Evolutionary conservation across 805 yeast species (phyloP).

Genomic region (Starmerella apis): DNA sequence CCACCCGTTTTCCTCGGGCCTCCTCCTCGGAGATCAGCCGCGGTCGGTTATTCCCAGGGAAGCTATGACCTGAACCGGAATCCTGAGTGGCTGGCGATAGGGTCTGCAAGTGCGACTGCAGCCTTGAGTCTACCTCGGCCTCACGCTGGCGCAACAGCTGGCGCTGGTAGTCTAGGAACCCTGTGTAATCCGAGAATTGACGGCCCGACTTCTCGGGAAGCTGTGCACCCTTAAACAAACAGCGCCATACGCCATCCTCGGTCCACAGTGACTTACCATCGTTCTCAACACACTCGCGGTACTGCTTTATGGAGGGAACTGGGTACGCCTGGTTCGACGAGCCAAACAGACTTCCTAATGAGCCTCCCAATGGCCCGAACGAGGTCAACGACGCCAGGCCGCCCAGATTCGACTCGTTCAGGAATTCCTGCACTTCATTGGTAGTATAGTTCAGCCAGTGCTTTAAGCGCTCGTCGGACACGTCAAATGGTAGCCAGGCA

Average conservation of each 20-base stretch:
- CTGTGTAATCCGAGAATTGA: conserved; percentile 51
- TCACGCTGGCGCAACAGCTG: conserved; percentile 8
- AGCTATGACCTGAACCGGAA: neutral
- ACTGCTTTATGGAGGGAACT: conserved; percentile 46
- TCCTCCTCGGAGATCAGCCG: conserved; percentile 25
- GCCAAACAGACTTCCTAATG: conserved; percentile 1
- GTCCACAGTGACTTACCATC: conserved; percentile 79
- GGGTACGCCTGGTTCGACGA: conserved; percentile 36
- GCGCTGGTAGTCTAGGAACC: conserved; percentile 42
- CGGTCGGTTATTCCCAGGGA: conserved; percentile 20
- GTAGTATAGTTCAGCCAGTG: neutral
- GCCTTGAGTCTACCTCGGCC: neutral
- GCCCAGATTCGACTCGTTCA: conserved; percentile 1
- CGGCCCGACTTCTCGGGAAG: conserved; percentile 16
- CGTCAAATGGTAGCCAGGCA: neutral
- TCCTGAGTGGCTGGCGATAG: neutral
- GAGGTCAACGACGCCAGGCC: conserved; percentile 1
- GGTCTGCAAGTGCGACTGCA: neutral
- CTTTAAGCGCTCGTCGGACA: neutral
- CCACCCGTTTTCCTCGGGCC: conserved; percentile 28
- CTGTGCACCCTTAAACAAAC: conserved; percentile 43
- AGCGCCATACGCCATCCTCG: conserved; percentile 76
- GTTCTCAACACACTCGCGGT: conserved; percentile 50
- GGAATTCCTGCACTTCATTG: neutral
- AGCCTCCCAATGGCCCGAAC: neutral